These are phyloP conservation scores for Calonectria naviculata DNA, from an alignment of 2,329 filamentous ascomycete species.

Conservation along the genomic window DNA sequence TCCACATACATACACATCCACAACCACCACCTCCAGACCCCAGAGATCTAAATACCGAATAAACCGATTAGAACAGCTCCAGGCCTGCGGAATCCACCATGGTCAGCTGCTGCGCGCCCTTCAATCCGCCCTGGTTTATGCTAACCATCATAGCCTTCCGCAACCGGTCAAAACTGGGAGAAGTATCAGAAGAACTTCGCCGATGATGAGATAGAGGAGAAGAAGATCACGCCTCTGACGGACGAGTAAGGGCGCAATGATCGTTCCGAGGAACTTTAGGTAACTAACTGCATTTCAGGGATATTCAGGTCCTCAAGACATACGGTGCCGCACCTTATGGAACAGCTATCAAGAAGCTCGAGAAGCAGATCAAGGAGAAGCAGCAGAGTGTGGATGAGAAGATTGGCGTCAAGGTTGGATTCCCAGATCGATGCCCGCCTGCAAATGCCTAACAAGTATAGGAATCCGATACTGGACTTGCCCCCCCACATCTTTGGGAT, in stretches of 20 bases:
- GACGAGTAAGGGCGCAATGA: constrained; percentile 79
- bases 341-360: constrained; percentile 92
- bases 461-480: constrained; percentile 98
- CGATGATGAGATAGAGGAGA: constrained; percentile 97
- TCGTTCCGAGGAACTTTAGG: not conserved
- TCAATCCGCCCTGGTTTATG: constrained; percentile 21
- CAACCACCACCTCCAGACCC: not conserved
- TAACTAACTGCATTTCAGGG: constrained; percentile 65
- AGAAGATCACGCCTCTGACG: constrained; percentile 97
- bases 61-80: constrained; percentile 4
- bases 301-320: constrained; percentile 99
- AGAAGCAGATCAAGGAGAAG: constrained; percentile 99
- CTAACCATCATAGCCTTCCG: constrained; percentile 79
- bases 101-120: constrained; percentile 46
- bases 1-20: constrained; percentile 16
- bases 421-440: not conserved
- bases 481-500: constrained; percentile 98
- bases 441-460: constrained; percentile 49
- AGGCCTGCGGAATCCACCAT: constrained; percentile 51
- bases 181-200: constrained; percentile 98
- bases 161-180: constrained; percentile 95
- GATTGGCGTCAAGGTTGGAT: constrained; percentile 82
- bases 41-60: not conserved
- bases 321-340: constrained; percentile 98
- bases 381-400: constrained; percentile 99